These are phyloP conservation scores for Coccinonectria pachysandricola DNA, from an alignment of 2,329 filamentous ascomycete genomes.

Conservation along the genomic window DNA sequence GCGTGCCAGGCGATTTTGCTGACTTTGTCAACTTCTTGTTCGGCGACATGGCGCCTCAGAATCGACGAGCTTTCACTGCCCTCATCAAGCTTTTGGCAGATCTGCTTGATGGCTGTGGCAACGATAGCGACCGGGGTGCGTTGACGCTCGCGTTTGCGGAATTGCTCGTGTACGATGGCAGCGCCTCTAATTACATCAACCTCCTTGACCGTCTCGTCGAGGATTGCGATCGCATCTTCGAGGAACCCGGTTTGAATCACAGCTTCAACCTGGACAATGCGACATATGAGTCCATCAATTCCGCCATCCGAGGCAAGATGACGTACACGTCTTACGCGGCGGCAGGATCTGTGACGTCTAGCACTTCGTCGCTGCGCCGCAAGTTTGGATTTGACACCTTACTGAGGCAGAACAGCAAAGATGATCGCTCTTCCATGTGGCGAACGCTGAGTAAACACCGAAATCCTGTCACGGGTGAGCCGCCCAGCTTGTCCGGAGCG, in stretches of 20 bases:
- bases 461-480: conserved; percentile 47
- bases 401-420: conserved; percentile 69
- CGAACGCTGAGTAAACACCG: conserved; percentile 80
- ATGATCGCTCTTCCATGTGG: conserved; percentile 69
- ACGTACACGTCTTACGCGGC: too few species aligned
- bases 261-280: conserved; percentile 29
- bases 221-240: conserved; percentile 82
- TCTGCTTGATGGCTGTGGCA: conserved; percentile 78
- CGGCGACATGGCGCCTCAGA: conserved; percentile 57
- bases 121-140: conserved; percentile 82
- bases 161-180: conserved; percentile 66
- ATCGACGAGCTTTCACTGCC: conserved; percentile 67
- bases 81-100: conserved; percentile 81
- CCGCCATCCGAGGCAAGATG: conserved; percentile 43
- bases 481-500: conserved; percentile 54
- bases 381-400: conserved; percentile 74
- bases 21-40: conserved; percentile 58
- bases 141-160: conserved; percentile 84
- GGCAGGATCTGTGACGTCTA: conserved; percentile 77
- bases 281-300: conserved; percentile 49
- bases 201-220: conserved; percentile 81
- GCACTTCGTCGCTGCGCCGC: conserved; percentile 73
- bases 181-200: conserved; percentile 76
- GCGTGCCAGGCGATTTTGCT: conserved; percentile 62
- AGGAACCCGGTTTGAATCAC: conserved; percentile 41